Evolutionary conservation across 2,329 filamentous ascomycete genomes (phyloP).

Genomic region (Sporothrix brasiliensis): DNA sequence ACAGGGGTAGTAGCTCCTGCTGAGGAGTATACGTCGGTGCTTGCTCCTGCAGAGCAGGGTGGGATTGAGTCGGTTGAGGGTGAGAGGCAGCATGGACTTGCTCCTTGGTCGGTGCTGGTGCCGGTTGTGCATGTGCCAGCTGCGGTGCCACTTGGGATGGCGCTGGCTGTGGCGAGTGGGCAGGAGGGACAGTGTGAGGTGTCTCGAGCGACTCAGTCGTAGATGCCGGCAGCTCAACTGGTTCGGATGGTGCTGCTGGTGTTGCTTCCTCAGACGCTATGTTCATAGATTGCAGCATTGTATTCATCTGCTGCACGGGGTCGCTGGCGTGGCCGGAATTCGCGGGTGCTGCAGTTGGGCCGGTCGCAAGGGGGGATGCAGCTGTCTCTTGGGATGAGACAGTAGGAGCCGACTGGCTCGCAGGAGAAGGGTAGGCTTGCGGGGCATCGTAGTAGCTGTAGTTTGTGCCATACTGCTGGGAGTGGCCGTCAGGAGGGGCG

Average conservation of each 20-base stretch:
- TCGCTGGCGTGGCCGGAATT: background rate
- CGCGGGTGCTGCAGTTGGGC: background rate
- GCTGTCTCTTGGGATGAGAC: background rate
- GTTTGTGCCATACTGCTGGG: conserved; percentile 5
- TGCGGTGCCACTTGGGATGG: background rate
- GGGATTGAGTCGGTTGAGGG: background rate
- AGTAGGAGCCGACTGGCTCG: background rate
- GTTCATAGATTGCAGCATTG: conserved; percentile 20
- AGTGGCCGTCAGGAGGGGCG: background rate
- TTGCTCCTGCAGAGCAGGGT: background rate
- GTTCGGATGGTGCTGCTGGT: background rate
- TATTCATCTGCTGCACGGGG: conserved; percentile 4
- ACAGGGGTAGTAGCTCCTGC: background rate
- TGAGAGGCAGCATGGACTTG: background rate
- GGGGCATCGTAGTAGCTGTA: conserved; percentile 22
- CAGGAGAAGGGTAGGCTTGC: background rate
- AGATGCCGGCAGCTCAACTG: background rate
- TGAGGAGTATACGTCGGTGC: background rate
- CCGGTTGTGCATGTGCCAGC: background rate
- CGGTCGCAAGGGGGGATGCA: background rate
- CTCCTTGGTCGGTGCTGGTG: background rate
- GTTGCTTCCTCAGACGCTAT: background rate
- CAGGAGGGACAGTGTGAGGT: background rate
- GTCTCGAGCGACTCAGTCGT: background rate
- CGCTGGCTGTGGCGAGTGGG: background rate